Evolutionary conservation across 1,139 yeast genomes (phyloP).

Genomic region (Hyphopichia wangnamkhiaoensis): DNA sequence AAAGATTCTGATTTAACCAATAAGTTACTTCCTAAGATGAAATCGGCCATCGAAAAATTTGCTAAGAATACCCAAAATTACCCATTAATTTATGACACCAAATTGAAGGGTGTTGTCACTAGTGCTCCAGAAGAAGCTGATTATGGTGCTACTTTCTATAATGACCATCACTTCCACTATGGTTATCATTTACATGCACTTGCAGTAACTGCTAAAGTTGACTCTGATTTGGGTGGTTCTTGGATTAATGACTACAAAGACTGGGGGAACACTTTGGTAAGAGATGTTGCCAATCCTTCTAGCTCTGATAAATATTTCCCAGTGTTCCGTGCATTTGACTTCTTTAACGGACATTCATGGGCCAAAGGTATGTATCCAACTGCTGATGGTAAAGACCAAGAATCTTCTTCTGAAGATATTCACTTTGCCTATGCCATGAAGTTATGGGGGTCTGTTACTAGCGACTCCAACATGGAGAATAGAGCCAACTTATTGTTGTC

Average conservation of each 20-base stretch:
- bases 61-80: slow-evolving; percentile 51
- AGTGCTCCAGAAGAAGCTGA: slow-evolving; percentile 57
- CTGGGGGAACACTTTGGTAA: slow-evolving; percentile 63
- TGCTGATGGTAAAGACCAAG: slow-evolving; percentile 74
- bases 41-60: slow-evolving; percentile 54
- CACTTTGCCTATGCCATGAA: slow-evolving; percentile 74
- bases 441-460: slow-evolving; percentile 66
- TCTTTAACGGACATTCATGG: slow-evolving; percentile 78
- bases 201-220: slow-evolving; percentile 64
- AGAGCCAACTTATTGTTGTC: slow-evolving; percentile 69
- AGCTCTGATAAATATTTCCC: slow-evolving; percentile 60
- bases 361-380: slow-evolving; percentile 66
- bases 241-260: slow-evolving; percentile 60
- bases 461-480: slow-evolving; percentile 62
- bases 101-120: slow-evolving; percentile 66
- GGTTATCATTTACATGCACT: slow-evolving; percentile 73
- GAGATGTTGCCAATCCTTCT: slow-evolving; percentile 73
- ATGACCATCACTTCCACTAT: slow-evolving; percentile 76
- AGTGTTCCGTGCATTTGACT: slow-evolving; percentile 66
- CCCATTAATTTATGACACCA: slow-evolving; percentile 59
- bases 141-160: slow-evolving; percentile 68
- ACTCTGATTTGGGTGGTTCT: slow-evolving; percentile 52
- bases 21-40: slow-evolving; percentile 46
- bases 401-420: slow-evolving; percentile 72
- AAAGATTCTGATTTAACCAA: slow-evolving; percentile 41